These are phyloP conservation scores for Daldinia decipiens DNA, from an alignment of 495 filamentous ascomycete species.

Conservation along the genomic window DNA sequence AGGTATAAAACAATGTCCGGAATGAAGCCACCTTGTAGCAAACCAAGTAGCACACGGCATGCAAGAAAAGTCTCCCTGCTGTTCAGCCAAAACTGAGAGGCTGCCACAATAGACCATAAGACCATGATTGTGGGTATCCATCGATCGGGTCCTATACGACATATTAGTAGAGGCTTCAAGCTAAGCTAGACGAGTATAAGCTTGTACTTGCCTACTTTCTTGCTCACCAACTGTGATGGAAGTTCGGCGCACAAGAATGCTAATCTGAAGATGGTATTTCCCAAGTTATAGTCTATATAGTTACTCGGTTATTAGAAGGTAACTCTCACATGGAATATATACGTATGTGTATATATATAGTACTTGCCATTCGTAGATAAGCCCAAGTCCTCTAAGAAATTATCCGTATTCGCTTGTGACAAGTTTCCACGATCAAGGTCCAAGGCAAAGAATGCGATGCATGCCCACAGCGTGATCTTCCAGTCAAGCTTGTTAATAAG, in stretches of 20 bases:
- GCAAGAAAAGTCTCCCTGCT: slow-evolving; percentile 66
- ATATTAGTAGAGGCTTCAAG: background rate
- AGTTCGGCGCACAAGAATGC: slow-evolving; percentile 75
- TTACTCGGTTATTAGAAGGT: background rate
- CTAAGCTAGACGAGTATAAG: background rate
- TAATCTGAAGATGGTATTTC: slow-evolving; percentile 75
- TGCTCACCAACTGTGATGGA: slow-evolving; percentile 77
- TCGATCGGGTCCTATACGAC: slow-evolving; percentile 69
- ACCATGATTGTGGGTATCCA: slow-evolving; percentile 88
- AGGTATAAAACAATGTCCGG: slow-evolving; percentile 67
- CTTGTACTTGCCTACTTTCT: slow-evolving; percentile 73
- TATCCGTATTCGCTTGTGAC: slow-evolving; percentile 59
- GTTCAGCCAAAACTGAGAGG: slow-evolving; percentile 71
- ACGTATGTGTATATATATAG: background rate
- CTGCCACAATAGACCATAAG: slow-evolving; percentile 76
- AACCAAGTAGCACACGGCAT: slow-evolving; percentile 70
- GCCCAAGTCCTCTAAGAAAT: slow-evolving; percentile 65
- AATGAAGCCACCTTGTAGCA: slow-evolving; percentile 74
- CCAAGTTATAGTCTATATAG: slow-evolving; percentile 71
- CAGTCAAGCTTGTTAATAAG: slow-evolving; percentile 48
- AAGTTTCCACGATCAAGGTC: slow-evolving; percentile 41
- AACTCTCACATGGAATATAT: background rate
- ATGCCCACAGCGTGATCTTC: slow-evolving; percentile 43
- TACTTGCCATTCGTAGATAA: slow-evolving; percentile 65
- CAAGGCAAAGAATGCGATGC: slow-evolving; percentile 36